These are phyloP conservation scores for Rubia peregrina DNA, from an alignment of 305 asterid genomes.

Conservation along the genomic window DNA sequence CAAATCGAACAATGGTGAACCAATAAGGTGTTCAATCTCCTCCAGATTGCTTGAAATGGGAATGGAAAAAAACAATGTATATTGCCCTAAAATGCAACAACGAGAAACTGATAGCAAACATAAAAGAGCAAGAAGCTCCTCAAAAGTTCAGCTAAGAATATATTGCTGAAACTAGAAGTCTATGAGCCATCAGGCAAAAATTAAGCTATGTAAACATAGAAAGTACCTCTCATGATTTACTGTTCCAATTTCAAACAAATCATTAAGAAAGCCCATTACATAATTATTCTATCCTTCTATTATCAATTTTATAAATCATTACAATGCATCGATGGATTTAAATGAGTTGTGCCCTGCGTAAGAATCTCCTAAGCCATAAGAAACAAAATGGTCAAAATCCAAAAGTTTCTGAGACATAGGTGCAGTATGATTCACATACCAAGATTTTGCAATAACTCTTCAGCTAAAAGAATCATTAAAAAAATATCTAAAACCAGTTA, in stretches of 20 bases:
- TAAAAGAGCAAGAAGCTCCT: background rate
- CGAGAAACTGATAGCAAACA: background rate
- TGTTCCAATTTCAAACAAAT: background rate
- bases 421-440: background rate
- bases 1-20: background rate
- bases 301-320: background rate
- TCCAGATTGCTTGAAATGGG: background rate
- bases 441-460: background rate
- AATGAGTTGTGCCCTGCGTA: background rate
- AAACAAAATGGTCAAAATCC: background rate
- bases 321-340: background rate
- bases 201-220: background rate
- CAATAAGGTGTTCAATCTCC: background rate
- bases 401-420: background rate
- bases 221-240: background rate
- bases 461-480: background rate
- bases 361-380: background rate
- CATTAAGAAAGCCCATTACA: background rate
- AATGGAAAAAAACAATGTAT: background rate
- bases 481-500: too few relatives aligned
- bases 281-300: background rate
- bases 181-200: background rate
- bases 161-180: background rate
- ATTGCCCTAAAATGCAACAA: background rate
- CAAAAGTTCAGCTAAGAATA: background rate